Conservation (phyloP, 169 alveolate species). For the Plasmodium gonderi region DNA sequence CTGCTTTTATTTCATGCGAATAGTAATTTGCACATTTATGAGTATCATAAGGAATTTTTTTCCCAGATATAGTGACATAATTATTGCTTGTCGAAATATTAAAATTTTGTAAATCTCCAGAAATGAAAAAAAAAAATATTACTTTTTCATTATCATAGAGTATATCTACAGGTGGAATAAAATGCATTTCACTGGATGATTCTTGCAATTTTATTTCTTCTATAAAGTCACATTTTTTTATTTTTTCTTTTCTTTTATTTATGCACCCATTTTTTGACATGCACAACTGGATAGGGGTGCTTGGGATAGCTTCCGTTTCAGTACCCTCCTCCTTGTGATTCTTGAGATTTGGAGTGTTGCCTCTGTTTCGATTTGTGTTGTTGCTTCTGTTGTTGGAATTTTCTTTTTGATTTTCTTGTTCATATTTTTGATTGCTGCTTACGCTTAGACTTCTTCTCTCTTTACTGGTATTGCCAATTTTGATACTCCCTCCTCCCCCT, state of each 20-base stretch:
- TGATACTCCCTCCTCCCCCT: too few relatives aligned
- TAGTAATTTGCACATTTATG: constrained; percentile 19
- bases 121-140: constrained; percentile 56
- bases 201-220: constrained; percentile 44
- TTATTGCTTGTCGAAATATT: constrained; percentile 27
- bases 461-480: too few relatives aligned
- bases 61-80: constrained; percentile 70
- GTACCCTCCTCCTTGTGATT: not conserved
- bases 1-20: constrained; percentile 66
- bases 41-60: constrained; percentile 43
- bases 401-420: too few relatives aligned
- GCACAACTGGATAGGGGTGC: constrained; percentile 33
- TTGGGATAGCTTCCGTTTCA: constrained; percentile 5
- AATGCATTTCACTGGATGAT: not conserved
- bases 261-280: not conserved
- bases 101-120: constrained; percentile 62
- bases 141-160: constrained; percentile 67
- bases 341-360: not conserved
- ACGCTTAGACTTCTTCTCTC: too few relatives aligned
- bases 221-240: constrained; percentile 62
- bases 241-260: constrained; percentile 5
- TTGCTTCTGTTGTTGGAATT: not conserved
- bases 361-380: not conserved
- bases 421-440: too few relatives aligned
- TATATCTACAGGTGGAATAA: constrained; percentile 62